Percentiles rank a stretch among this genome's conserved stretches.
Evolutionary conservation across 768 basidiomycete species (phyloP).

Genomic region (Nidularia pulvinata): DNA sequence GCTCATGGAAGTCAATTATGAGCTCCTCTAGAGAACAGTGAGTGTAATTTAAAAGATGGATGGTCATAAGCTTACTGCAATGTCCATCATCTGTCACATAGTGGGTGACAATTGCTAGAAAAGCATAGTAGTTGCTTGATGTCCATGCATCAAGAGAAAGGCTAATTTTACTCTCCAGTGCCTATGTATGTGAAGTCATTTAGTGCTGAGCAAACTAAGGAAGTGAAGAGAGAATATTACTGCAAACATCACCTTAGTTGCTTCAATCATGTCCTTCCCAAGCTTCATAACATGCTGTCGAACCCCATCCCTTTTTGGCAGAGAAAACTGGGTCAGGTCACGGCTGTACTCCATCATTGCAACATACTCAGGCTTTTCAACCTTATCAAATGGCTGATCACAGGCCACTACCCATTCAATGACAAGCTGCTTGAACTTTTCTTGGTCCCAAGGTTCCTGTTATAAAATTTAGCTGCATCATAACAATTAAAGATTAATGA

Average conservation of each 20-base stretch:
- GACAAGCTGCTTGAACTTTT: background rate
- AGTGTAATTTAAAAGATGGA: background rate
- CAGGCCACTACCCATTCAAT: background rate
- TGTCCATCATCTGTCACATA: background rate
- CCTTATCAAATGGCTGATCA: background rate
- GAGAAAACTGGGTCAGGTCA: background rate
- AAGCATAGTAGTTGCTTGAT: background rate
- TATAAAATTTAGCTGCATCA: background rate
- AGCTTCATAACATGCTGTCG: background rate
- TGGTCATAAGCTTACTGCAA: background rate
- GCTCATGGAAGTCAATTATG: background rate
- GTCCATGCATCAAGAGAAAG: background rate
- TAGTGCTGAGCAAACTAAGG: background rate
- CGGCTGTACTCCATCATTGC: background rate
- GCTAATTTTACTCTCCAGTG: background rate
- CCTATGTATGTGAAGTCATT: background rate
- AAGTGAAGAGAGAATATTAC: background rate
- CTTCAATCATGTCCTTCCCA: constrained; percentile 9
- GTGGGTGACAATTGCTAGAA: background rate
- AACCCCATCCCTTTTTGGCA: background rate
- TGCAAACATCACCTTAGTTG: background rate
- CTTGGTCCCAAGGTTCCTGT: background rate
- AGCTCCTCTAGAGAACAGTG: background rate
- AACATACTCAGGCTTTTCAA: background rate
- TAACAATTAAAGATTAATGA: background rate